phyloP scores from a whole-genome alignment of 31 red algal species.

The Odonthalia washingtoniensis region DNA sequence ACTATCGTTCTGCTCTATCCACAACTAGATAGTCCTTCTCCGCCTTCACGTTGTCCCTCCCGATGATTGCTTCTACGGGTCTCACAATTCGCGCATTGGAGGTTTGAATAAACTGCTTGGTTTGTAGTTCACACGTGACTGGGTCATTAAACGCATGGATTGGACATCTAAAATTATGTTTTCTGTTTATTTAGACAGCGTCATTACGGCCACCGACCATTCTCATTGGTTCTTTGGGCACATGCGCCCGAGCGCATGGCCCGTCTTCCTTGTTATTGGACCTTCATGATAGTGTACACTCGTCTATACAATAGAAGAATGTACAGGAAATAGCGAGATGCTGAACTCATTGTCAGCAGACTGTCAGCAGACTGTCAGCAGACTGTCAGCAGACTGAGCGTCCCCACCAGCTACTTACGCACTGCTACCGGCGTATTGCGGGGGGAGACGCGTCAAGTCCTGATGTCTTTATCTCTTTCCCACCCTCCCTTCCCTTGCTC shows the following conservation, averaged over 20 bases:
- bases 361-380: too few relatives aligned
- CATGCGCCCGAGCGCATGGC: slow-evolving; percentile 3
- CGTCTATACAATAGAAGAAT: slow-evolving; percentile 37
- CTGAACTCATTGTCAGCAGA: slow-evolving; percentile 4
- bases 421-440: background rate
- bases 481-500: too few relatives aligned
- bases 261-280: slow-evolving; percentile 3
- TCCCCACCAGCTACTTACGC: background rate
- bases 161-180: too few relatives aligned
- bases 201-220: background rate
- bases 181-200: slow-evolving; percentile 41
- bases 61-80: slow-evolving; percentile 4
- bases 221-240: slow-evolving; percentile 58
- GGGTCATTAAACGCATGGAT: slow-evolving; percentile 47
- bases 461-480: background rate
- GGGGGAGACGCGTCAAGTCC: background rate
- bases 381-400: background rate
- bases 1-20: background rate
- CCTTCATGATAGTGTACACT: too few relatives aligned
- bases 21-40: background rate
- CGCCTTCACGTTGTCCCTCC: background rate
- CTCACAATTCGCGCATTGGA: slow-evolving; percentile 26
- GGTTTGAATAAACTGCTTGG: slow-evolving; percentile 45
- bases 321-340: slow-evolving; percentile 4
- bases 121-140: slow-evolving; percentile 20